A percentile compares a stretch with the other conserved stretches of the same genome.
Conservation (phyloP, 352 stramenopile genomes). For the Phytophthora pseudosyringae region DNA sequence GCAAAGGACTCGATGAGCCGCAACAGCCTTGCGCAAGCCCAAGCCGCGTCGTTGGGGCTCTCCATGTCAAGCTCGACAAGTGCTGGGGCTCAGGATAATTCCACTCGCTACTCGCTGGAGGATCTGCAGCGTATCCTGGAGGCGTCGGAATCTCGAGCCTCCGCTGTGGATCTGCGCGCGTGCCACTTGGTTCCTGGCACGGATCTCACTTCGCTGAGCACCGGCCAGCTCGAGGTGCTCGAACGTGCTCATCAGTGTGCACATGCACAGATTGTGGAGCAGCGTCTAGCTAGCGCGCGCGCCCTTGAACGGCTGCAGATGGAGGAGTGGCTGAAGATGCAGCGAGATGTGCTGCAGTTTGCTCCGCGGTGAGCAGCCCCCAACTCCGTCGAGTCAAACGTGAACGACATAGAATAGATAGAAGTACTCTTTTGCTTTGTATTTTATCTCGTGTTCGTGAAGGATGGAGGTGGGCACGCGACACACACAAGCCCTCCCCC, state of each 20-base stretch:
- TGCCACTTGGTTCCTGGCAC: constrained; percentile 57
- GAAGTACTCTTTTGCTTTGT: constrained; percentile 25
- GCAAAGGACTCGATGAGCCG: constrained; percentile 49
- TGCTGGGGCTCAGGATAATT: constrained; percentile 12
- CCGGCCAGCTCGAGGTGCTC: constrained; percentile 78
- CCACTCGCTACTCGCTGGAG: constrained; percentile 39
- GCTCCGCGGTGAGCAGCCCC: constrained; percentile 22
- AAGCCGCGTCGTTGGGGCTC: constrained; percentile 60
- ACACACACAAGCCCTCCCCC: background rate
- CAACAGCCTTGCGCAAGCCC: constrained; percentile 71
- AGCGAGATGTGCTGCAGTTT: constrained; percentile 65
- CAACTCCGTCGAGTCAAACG: too few relatives aligned
- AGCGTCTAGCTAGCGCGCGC: constrained; percentile 64
- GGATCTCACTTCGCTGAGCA: constrained; percentile 64
- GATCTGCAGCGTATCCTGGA: constrained; percentile 60
- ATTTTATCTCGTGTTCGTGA: constrained; percentile 22
- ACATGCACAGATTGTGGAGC: constrained; percentile 66
- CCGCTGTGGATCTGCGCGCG: constrained; percentile 51
- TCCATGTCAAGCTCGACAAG: constrained; percentile 35
- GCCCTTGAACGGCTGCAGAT: constrained; percentile 67
- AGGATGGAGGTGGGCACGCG: background rate
- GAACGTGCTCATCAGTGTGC: constrained; percentile 65
- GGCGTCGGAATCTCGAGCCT: constrained; percentile 37
- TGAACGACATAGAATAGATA: constrained; percentile 36
- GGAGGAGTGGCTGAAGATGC: constrained; percentile 79